A percentile compares a stretch with the other conserved stretches of the same genome.
phyloP scores from a whole-genome alignment of 1,284 basidiomycete species.

The Apiotrichum laibachii region DNA sequence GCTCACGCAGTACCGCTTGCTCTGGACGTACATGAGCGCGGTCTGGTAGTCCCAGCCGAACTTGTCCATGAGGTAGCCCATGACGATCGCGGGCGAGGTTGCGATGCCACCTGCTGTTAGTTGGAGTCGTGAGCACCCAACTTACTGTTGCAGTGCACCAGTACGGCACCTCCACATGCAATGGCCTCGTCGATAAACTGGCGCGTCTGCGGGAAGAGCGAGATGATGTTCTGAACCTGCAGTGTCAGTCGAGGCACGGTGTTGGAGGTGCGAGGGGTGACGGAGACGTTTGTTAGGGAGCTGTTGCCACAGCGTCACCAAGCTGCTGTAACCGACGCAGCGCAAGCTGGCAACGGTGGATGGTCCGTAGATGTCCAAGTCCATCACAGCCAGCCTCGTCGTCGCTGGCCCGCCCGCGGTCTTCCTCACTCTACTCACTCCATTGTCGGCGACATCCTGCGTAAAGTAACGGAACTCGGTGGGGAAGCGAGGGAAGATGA shows the following conservation, averaged over 20 bases:
- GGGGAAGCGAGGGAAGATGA: conserved; percentile 80
- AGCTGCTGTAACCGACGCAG: too few relatives aligned
- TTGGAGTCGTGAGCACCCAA: conserved; percentile 6
- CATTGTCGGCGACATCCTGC: conserved; percentile 83
- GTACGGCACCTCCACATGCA: conserved; percentile 65
- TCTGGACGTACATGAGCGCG: conserved; percentile 78
- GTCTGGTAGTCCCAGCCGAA: conserved; percentile 72
- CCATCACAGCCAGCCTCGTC: too few relatives aligned
- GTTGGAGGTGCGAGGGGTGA: too few relatives aligned
- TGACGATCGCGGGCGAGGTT: conserved; percentile 79
- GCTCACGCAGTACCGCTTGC: conserved; percentile 83
- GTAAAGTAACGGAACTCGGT: conserved; percentile 75
- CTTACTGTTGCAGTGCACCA: conserved; percentile 87
- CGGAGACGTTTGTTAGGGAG: not conserved
- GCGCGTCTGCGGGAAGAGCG: conserved; percentile 64
- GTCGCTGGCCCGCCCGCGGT: too few relatives aligned
- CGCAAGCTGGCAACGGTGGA: too few relatives aligned
- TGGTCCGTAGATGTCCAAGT: too few relatives aligned
- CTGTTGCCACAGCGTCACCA: too few relatives aligned
- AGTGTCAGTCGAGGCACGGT: not conserved
- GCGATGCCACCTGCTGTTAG: conserved; percentile 70
- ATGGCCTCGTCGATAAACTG: conserved; percentile 76
- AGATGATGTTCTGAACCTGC: conserved; percentile 77
- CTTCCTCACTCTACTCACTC: too few relatives aligned
- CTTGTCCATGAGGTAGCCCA: conserved; percentile 88